Evolutionary conservation across 345 rosid species (phyloP).

Genomic region (Erucastrum elatum): DNA sequence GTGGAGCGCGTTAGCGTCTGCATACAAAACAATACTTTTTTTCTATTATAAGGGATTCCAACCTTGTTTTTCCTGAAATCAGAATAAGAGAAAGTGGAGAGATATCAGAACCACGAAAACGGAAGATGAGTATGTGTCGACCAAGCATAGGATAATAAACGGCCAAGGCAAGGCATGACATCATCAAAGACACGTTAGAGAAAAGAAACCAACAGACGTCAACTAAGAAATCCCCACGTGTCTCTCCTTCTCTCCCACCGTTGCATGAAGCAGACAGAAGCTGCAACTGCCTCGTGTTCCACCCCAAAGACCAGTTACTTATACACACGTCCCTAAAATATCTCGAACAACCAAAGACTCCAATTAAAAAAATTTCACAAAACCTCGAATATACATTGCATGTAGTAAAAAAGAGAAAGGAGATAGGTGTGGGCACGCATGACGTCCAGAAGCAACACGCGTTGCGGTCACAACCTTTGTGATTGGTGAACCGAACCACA

Average conservation of each 20-base stretch:
- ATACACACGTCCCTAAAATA: not conserved
- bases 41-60: not conserved
- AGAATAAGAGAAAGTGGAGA: not conserved
- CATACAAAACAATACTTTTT: not conserved
- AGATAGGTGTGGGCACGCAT: constrained; percentile 90
- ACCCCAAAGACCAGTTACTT: constrained; percentile 12
- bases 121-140: constrained; percentile 21
- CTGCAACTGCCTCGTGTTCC: constrained; percentile 43
- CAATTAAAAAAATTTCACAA: not conserved
- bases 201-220: constrained; percentile 31
- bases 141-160: constrained; percentile 27
- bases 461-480: constrained; percentile 36
- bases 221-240: constrained; percentile 32
- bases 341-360: constrained; percentile 28
- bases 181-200: constrained; percentile 29
- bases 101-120: not conserved
- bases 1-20: not conserved
- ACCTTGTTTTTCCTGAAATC: not conserved
- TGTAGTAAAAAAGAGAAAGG: constrained; percentile 27
- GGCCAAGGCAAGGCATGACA: constrained; percentile 18
- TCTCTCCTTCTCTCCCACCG: constrained; percentile 27
- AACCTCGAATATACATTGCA: constrained; percentile 28
- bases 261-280: constrained; percentile 52
- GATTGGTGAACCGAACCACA: constrained; percentile 49
- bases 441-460: constrained; percentile 64